These are phyloP conservation scores for Calonectria montana DNA, from an alignment of 2,329 filamentous ascomycete genomes.

Conservation along the genomic window DNA sequence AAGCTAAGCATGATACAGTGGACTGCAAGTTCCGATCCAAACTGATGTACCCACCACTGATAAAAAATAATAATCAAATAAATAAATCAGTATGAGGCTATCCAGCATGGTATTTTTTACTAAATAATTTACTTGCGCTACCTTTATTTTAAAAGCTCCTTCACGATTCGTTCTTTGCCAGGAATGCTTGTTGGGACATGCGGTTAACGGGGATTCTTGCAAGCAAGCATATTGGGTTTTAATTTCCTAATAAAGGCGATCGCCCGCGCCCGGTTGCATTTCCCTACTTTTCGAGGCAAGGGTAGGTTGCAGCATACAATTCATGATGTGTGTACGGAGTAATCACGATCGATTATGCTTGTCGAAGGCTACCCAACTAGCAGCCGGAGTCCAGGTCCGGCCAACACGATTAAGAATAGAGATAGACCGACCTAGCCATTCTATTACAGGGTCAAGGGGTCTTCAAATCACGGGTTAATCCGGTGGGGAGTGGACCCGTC, in stretches of 20 bases:
- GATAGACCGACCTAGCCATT: background rate
- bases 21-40: too few species aligned
- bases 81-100: too few species aligned
- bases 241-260: too few species aligned
- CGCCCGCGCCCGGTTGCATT: background rate
- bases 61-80: too few species aligned
- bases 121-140: too few species aligned
- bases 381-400: background rate
- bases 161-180: too few species aligned
- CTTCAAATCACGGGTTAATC: background rate
- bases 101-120: too few species aligned
- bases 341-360: background rate
- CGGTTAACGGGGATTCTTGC: background rate
- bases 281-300: background rate
- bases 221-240: background rate
- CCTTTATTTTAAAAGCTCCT: too few species aligned
- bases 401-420: background rate
- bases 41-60: too few species aligned
- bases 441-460: slow-evolving; percentile 5
- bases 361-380: background rate
- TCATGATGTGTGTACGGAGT: background rate
- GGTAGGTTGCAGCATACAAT: background rate
- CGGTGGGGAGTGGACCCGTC: background rate
- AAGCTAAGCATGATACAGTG: background rate
- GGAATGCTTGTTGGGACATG: too few species aligned